Conservation (phyloP, 805 yeast genomes). For the Brettanomyces nanus region DNA sequence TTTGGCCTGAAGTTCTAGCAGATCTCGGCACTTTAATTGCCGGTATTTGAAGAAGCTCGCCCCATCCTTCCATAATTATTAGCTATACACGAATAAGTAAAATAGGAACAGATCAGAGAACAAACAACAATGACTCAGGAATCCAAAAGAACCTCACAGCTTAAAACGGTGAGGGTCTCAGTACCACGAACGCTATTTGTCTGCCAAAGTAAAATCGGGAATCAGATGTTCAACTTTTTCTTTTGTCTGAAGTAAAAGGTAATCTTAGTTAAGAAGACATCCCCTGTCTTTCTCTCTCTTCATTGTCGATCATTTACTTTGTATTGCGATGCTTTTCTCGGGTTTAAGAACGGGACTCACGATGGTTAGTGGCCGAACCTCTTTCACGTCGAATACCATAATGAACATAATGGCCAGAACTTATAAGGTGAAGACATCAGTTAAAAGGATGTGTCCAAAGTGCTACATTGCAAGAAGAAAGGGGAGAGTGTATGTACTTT, state of each 20-base stretch:
- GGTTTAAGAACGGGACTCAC: slow-evolving; percentile 21
- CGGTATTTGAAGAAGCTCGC: slow-evolving; percentile 32
- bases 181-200: too few relatives aligned
- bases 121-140: too few relatives aligned
- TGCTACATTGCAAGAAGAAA: slow-evolving; percentile 92
- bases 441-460: slow-evolving; percentile 86
- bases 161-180: too few relatives aligned
- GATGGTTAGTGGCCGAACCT: slow-evolving; percentile 5
- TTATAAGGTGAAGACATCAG: slow-evolving; percentile 87
- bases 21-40: slow-evolving; percentile 19
- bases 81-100: too few relatives aligned
- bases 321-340: slow-evolving; percentile 15
- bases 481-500: slow-evolving; percentile 87
- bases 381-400: background rate
- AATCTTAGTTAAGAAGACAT: too few relatives aligned
- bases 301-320: too few relatives aligned
- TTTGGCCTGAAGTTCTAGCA: slow-evolving; percentile 12
- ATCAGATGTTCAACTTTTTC: too few relatives aligned
- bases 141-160: too few relatives aligned
- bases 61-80: slow-evolving; percentile 45
- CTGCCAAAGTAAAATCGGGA: too few relatives aligned
- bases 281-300: too few relatives aligned
- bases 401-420: slow-evolving; percentile 39
- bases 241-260: too few relatives aligned
- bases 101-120: too few relatives aligned